Evolutionary conservation across 2,329 filamentous ascomycete genomes (phyloP), one percentile per base, ranked within the genome.

Genomic region (Monosporascus ibericus): DNA sequence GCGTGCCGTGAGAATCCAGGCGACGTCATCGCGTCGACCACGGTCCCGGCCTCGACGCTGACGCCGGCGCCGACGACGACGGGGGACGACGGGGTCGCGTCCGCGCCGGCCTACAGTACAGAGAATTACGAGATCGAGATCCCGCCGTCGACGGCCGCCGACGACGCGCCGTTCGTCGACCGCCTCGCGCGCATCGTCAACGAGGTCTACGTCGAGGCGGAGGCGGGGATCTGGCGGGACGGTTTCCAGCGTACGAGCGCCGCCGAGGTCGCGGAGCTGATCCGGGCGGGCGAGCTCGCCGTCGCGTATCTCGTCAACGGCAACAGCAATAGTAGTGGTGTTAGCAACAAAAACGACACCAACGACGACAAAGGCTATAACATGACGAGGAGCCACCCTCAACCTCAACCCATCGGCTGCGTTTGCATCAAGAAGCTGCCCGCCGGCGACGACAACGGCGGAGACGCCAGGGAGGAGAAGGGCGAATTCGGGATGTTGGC

Each of bases 141-240:
- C 18, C 54, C 59, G 1, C 48, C 57, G 5, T 3, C 57, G 15
- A 48, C 54, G 7, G 44, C 56, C 5, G 60, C 55, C 17, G 49
- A 58, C 2, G 56, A 65, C 49, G 46, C 47, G 8, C 18, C 38
- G 2, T 53, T 61, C 27, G 50, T 55, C 22, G n/a, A 44, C 5
- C 34, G 47, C 9, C 56, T 65, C 22, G 42, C 52, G 4, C 46
- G 38, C 42, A 52, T 64, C 30, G 57, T 65, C 44, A 65, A 62
- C 48, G 52, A 18, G 25, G 61, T 59, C 4, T 65, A 77, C 27
- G 77, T 82, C 58, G 80, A 84, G 63, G 84, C 81, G 6, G 82
- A 86, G 66, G 79, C 75, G 38, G 80, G 82, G 75, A 63, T 65
- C 50, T 65, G 60, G 48, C 52, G 55, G 39, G 52, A 56, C 9